phyloP scores from a whole-genome alignment of 352 stramenopile species.

The Phytophthora fragariaefolia region DNA sequence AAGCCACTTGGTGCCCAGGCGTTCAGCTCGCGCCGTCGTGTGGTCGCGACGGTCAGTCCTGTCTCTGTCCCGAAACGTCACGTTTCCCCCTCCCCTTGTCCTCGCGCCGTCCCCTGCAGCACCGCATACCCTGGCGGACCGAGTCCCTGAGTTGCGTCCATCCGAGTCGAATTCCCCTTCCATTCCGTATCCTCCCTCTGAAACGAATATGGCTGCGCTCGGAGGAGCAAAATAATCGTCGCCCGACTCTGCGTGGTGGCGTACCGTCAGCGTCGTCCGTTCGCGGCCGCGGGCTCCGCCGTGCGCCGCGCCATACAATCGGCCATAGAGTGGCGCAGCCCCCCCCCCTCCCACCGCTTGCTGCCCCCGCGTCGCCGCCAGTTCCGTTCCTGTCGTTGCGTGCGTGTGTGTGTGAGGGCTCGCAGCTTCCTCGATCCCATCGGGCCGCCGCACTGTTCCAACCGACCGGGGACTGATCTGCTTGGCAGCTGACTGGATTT shows the following conservation, averaged over 20 bases:
- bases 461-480: no score
- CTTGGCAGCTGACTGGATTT: slow-evolving; percentile 33
- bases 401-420: neutral
- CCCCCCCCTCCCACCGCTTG: no score
- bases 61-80: neutral
- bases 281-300: neutral
- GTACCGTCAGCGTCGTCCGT: neutral
- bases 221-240: neutral
- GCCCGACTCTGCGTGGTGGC: neutral
- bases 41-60: no score
- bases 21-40: no score
- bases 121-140: neutral
- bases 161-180: neutral
- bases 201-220: neutral
- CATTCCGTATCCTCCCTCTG: neutral
- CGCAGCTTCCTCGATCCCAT: neutral
- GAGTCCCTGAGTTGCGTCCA: neutral
- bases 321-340: neutral
- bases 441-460: no score
- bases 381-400: slow-evolving; percentile 12
- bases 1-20: no score
- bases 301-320: neutral
- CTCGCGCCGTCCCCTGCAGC: neutral
- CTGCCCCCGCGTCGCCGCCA: no score
- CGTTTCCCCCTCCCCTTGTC: neutral